Evolutionary conservation across 1,284 basidiomycete genomes (phyloP).

Genomic region (Puccinia horiana): DNA sequence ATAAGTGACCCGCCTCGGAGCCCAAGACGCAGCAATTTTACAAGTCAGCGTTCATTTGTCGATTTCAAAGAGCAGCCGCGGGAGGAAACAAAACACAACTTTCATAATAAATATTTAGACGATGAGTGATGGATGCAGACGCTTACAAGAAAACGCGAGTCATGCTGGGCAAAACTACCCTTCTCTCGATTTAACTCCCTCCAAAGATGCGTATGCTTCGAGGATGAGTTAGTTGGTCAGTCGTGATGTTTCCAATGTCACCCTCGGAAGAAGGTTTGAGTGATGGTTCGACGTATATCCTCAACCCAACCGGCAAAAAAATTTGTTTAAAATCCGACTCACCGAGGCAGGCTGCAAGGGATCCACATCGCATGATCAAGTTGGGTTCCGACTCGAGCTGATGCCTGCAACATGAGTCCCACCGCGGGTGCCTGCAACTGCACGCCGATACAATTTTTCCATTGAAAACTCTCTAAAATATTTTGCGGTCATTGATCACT

Average conservation of each 20-base stretch:
- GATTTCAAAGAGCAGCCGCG: not conserved
- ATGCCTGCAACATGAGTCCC: no score
- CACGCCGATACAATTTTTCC: no score
- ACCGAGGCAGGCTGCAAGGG: not conserved
- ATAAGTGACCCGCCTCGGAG: not conserved
- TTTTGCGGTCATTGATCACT: not conserved
- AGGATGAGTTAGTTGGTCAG: not conserved
- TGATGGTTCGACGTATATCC: not conserved
- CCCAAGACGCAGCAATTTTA: not conserved
- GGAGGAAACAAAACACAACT: not conserved
- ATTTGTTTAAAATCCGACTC: not conserved
- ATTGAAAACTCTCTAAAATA: not conserved
- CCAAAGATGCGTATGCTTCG: not conserved
- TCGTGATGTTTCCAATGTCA: no score
- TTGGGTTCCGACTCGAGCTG: not conserved
- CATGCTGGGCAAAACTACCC: not conserved
- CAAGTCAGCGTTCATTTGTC: no score
- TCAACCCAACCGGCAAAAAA: not conserved
- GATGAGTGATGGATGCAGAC: not conserved
- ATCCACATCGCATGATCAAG: not conserved
- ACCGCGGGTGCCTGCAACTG: no score
- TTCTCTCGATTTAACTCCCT: constrained; percentile 8
- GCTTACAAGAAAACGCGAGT: not conserved
- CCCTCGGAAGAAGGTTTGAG: no score
- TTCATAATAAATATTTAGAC: not conserved